These are phyloP conservation scores for Cutaneotrichosporon sp. DNA, from an alignment of 1,284 basidiomycete species.

Conservation along the genomic window DNA sequence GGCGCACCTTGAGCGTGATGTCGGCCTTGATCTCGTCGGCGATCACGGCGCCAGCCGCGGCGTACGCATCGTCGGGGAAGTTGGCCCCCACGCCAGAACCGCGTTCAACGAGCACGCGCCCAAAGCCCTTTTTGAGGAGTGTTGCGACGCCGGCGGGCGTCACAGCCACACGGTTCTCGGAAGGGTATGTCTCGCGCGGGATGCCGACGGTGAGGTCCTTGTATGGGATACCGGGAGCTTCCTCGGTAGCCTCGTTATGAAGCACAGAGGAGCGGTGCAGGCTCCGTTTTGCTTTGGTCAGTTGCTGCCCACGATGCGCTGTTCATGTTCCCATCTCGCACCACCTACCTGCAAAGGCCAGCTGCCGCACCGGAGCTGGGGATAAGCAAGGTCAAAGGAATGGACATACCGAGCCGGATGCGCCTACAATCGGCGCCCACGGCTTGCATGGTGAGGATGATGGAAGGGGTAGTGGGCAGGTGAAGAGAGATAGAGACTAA, in stretches of 20 bases:
- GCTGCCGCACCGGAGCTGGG: constrained; percentile 4
- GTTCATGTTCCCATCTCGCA: background rate
- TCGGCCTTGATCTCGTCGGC: constrained; percentile 60
- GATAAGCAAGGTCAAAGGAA: background rate
- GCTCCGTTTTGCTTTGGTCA: constrained; percentile 5
- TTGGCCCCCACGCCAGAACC: constrained; percentile 69
- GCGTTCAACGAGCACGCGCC: constrained; percentile 66
- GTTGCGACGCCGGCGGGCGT: constrained; percentile 72
- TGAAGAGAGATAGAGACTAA: background rate
- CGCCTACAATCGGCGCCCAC: constrained; percentile 10
- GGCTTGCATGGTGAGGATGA: constrained; percentile 3
- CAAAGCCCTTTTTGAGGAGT: constrained; percentile 76
- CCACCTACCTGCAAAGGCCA: constrained; percentile 6
- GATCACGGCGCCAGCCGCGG: constrained; percentile 72
- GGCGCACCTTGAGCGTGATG: constrained; percentile 76
- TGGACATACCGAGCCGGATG: constrained; percentile 6
- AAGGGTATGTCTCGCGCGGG: constrained; percentile 69
- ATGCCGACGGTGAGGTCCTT: constrained; percentile 71
- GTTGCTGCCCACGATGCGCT: background rate
- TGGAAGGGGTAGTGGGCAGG: background rate
- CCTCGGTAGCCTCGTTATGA: background rate
- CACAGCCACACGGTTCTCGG: constrained; percentile 73
- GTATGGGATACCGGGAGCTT: constrained; percentile 62
- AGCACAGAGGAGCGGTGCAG: background rate
- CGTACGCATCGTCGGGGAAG: constrained; percentile 74